Conservation (phyloP, 257 asterid species). For the Handroanthus guayacan region DNA sequence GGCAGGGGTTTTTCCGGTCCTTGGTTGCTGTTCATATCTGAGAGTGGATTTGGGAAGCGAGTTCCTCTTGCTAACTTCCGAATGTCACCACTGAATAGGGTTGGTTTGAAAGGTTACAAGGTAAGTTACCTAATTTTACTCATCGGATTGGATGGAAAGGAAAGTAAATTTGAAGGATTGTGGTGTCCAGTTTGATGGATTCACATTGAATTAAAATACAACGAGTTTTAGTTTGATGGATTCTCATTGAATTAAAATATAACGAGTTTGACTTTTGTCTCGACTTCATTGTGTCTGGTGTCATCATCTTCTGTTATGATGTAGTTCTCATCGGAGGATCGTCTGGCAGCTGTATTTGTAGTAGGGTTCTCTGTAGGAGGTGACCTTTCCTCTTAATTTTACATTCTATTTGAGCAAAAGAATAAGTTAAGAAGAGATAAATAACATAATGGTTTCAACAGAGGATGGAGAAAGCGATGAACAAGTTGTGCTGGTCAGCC, state of each 20-base stretch:
- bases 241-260: conserved; percentile 3
- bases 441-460: conserved; percentile 38
- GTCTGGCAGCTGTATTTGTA: conserved; percentile 85
- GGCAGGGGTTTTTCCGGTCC: conserved; percentile 70
- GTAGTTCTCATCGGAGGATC: conserved; percentile 85
- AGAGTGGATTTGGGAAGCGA: conserved; percentile 89
- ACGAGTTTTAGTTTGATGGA: neutral
- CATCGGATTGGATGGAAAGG: conserved; percentile 18
- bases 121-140: conserved; percentile 41
- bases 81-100: conserved; percentile 70
- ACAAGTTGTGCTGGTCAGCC: conserved; percentile 97
- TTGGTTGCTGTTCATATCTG: conserved; percentile 94
- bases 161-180: neutral
- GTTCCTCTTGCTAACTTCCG: conserved; percentile 89
- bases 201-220: conserved; percentile 11
- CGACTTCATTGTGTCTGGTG: conserved; percentile 12
- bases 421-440: conserved; percentile 29
- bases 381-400: conserved; percentile 29
- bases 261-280: conserved; percentile 18
- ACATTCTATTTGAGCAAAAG: neutral
- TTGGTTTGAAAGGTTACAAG: conserved; percentile 93
- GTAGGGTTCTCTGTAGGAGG: conserved; percentile 94
- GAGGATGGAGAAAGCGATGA: conserved; percentile 98
- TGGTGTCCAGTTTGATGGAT: neutral
- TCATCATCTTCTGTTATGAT: conserved; percentile 31